phyloP scores from a whole-genome alignment of 148 eudicot genomes.

The Pharnaceum exiguum region DNA sequence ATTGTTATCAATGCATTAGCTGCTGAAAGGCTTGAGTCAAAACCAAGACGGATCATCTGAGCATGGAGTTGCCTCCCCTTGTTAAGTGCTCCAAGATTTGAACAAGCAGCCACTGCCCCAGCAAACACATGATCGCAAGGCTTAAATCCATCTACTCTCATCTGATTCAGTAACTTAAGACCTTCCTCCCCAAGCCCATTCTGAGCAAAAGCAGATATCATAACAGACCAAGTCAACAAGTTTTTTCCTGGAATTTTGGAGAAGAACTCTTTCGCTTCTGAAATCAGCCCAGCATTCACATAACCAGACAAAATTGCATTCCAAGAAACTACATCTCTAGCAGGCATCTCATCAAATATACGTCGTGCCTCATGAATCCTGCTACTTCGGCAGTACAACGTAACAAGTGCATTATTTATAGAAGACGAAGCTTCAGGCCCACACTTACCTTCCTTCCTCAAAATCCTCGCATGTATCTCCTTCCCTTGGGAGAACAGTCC shows the following conservation, averaged over 20 bases:
- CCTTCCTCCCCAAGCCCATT: constrained; percentile 55
- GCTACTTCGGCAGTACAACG: constrained; percentile 51
- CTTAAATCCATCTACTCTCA: constrained; percentile 47
- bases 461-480: constrained; percentile 47
- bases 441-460: constrained; percentile 33
- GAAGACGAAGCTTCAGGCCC: constrained; percentile 33
- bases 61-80: constrained; percentile 58
- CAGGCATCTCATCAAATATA: constrained; percentile 40
- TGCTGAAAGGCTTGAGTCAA: constrained; percentile 52
- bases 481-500: constrained; percentile 40
- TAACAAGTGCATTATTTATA: constrained; percentile 44
- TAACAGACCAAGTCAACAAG: constrained; percentile 51
- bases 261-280: constrained; percentile 43
- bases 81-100: constrained; percentile 50
- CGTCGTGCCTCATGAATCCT: constrained; percentile 37
- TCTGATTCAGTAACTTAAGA: constrained; percentile 42
- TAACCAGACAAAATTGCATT: constrained; percentile 49
- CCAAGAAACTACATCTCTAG: constrained; percentile 51
- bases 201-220: constrained; percentile 57
- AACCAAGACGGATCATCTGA: constrained; percentile 40
- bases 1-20: constrained; percentile 63
- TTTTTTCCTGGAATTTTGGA: constrained; percentile 40
- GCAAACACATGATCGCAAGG: constrained; percentile 61
- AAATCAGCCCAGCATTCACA: constrained; percentile 27
- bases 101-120: constrained; percentile 55